Percentiles rank a stretch among this genome's conserved stretches.
Evolutionary conservation across 2,329 filamentous ascomycete genomes (phyloP).

Genomic region (Apiospora pterosperma): DNA sequence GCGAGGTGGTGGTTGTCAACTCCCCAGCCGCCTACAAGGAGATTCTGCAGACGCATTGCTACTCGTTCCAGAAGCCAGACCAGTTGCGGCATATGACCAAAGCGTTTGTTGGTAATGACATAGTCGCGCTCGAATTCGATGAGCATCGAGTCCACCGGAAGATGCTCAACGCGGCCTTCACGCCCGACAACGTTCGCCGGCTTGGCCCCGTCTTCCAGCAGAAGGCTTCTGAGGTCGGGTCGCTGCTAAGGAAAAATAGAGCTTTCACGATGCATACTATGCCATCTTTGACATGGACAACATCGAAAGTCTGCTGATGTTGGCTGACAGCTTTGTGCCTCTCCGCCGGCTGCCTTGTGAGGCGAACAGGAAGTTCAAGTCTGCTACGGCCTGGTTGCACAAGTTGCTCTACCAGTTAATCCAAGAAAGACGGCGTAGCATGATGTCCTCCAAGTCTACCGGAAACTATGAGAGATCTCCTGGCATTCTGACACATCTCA

Average conservation of each 20-base stretch:
- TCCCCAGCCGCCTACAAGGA: neutral
- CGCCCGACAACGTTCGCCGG: slow-evolving; percentile 26
- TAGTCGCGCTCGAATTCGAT: slow-evolving; percentile 32
- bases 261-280: slow-evolving; percentile 13
- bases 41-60: neutral
- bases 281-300: slow-evolving; percentile 7
- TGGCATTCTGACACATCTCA: slow-evolving; percentile 13
- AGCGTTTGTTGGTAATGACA: slow-evolving; percentile 23
- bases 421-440: neutral
- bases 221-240: slow-evolving; percentile 25
- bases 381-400: slow-evolving; percentile 11
- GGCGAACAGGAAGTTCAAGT: slow-evolving; percentile 12
- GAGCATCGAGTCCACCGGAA: slow-evolving; percentile 31
- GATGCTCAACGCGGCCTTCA: slow-evolving; percentile 29
- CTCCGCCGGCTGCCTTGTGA: slow-evolving; percentile 14
- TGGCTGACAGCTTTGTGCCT: slow-evolving; percentile 11
- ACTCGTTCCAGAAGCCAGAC: neutral
- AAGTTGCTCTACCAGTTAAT: slow-evolving; percentile 5
- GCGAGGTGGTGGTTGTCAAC: neutral
- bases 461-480: neutral
- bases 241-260: slow-evolving; percentile 13
- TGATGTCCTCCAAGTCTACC: slow-evolving; percentile 4
- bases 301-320: slow-evolving; percentile 9
- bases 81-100: slow-evolving; percentile 17
- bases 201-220: slow-evolving; percentile 31